A percentile compares a stretch with the other conserved stretches of the same genome.
Evolutionary conservation across 2,329 filamentous ascomycete genomes (phyloP).

Genomic region (Cadophora luteo-olivacea): DNA sequence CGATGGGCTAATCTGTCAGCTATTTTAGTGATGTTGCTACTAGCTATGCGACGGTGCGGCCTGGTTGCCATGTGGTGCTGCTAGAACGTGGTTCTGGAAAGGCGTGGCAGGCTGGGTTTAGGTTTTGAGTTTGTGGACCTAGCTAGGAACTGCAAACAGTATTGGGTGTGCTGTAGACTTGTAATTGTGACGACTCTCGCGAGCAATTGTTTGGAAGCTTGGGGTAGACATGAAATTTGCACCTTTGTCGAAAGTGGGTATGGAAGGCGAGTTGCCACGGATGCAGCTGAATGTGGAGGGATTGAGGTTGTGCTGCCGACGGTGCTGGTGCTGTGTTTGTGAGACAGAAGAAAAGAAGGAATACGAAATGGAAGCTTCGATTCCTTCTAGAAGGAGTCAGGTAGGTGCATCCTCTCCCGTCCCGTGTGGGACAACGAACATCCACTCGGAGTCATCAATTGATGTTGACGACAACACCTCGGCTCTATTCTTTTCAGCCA

Average conservation of each 20-base stretch:
- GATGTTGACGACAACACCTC: neutral
- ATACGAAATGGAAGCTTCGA: constrained; percentile 2
- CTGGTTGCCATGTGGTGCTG: neutral
- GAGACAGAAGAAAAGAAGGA: constrained; percentile 3
- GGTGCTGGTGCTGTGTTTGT: neutral
- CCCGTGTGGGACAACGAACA: neutral
- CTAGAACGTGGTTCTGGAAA: neutral
- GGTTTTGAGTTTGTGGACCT: neutral
- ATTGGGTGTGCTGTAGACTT: neutral
- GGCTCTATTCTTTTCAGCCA: neutral
- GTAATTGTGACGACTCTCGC: neutral
- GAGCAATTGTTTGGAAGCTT: neutral
- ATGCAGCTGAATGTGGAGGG: neutral
- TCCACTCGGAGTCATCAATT: neutral
- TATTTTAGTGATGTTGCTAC: neutral
- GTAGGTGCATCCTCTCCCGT: neutral
- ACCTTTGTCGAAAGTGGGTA: neutral
- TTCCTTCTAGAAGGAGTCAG: constrained; percentile 2
- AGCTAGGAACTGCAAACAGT: neutral
- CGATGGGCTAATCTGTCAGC: neutral
- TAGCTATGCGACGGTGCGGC: neutral
- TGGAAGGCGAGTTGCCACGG: neutral
- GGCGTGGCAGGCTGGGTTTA: neutral
- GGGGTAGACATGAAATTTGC: neutral
- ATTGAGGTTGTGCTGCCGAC: neutral